phyloP scores from a whole-genome alignment of 1,139 yeast species.

The Nakaseomyces sp. region DNA sequence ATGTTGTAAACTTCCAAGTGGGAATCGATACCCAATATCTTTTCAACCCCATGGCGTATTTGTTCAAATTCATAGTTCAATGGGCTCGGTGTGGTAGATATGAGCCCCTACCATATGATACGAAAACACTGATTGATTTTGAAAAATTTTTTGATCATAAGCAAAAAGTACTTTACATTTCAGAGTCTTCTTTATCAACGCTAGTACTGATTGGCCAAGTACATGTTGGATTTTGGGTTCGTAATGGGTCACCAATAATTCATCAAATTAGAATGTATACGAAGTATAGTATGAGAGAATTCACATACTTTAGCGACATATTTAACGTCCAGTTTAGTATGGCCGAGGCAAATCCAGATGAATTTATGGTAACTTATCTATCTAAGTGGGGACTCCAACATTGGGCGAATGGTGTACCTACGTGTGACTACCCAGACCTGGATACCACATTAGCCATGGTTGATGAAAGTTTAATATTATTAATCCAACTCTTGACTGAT shows the following conservation, averaged over 20 bases:
- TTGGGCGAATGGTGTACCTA: slow-evolving; percentile 41
- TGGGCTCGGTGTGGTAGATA: slow-evolving; percentile 31
- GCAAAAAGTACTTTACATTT: slow-evolving; percentile 18
- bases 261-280: slow-evolving; percentile 76
- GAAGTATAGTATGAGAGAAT: slow-evolving; percentile 74
- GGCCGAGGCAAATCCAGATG: slow-evolving; percentile 48
- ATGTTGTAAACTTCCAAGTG: slow-evolving; percentile 25
- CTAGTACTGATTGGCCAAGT: slow-evolving; percentile 69
- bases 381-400: slow-evolving; percentile 56
- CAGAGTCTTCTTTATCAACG: slow-evolving; percentile 70
- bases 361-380: slow-evolving; percentile 51
- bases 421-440: slow-evolving; percentile 36
- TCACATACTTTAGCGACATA: slow-evolving; percentile 70
- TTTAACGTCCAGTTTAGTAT: slow-evolving; percentile 62
- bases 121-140: slow-evolving; percentile 12
- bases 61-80: slow-evolving; percentile 27
- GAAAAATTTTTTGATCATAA: slow-evolving; percentile 16
- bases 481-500: slow-evolving; percentile 65
- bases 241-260: slow-evolving; percentile 73
- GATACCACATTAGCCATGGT: slow-evolving; percentile 49
- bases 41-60: slow-evolving; percentile 29
- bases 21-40: slow-evolving; percentile 28
- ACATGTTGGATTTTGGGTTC: slow-evolving; percentile 77
- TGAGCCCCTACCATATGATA: slow-evolving; percentile 16
- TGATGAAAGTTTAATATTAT: slow-evolving; percentile 68